Evolutionary conservation across 352 stramenopile species (phyloP).

Genomic region (Peronospora farinosa): DNA sequence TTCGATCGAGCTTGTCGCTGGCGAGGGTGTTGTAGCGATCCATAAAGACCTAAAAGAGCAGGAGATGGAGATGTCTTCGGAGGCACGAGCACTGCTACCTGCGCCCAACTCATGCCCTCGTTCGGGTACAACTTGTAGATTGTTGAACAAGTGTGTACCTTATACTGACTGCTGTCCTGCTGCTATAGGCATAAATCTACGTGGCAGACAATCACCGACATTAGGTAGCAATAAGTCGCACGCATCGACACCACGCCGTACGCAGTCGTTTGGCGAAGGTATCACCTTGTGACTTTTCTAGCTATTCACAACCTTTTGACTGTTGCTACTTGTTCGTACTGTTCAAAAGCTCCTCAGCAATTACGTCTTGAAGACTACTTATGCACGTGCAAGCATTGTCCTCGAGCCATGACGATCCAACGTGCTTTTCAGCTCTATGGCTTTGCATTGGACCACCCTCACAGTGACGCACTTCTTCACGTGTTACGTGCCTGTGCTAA

Average conservation of each 20-base stretch:
- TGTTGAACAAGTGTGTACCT: neutral
- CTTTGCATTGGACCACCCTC: slow-evolving; percentile 29
- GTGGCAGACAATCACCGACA: slow-evolving; percentile 21
- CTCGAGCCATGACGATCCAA: slow-evolving; percentile 43
- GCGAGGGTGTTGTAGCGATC: slow-evolving; percentile 20
- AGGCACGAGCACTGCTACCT: slow-evolving; percentile 22
- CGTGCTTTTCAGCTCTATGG: slow-evolving; percentile 37
- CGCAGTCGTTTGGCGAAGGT: slow-evolving; percentile 26
- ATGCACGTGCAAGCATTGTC: slow-evolving; percentile 59
- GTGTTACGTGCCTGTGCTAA: slow-evolving; percentile 57
- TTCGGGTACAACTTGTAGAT: slow-evolving; percentile 13
- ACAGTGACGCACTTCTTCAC: slow-evolving; percentile 35
- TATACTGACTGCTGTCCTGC: slow-evolving; percentile 3
- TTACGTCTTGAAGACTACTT: slow-evolving; percentile 45
- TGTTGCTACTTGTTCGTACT: neutral
- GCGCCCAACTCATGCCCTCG: slow-evolving; percentile 30
- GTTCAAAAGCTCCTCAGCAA: slow-evolving; percentile 4
- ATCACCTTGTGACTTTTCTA: neutral
- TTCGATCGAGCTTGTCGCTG: slow-evolving; percentile 20
- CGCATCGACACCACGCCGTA: slow-evolving; percentile 9
- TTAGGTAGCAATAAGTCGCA: slow-evolving; percentile 22
- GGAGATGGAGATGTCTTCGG: slow-evolving; percentile 9
- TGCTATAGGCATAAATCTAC: slow-evolving; percentile 25
- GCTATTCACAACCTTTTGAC: neutral
- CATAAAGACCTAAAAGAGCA: slow-evolving; percentile 11